A percentile compares a stretch with the other conserved stretches of the same genome.
Conservation (phyloP, 2,329 filamentous ascomycete genomes). For the Talaromyces sp. region DNA sequence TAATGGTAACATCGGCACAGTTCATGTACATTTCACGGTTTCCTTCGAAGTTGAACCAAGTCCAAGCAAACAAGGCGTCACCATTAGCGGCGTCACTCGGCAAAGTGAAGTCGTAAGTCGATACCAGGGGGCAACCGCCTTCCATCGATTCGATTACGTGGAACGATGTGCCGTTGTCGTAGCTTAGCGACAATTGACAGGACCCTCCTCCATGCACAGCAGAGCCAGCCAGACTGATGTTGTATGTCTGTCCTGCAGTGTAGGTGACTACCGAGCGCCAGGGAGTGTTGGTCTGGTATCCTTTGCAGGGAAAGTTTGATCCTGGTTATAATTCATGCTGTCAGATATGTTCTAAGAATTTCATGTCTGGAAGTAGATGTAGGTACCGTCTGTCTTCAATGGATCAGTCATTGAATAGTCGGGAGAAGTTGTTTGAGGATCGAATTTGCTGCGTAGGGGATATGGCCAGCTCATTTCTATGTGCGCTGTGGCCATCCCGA, state of each 20-base stretch:
- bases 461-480: constrained; percentile 57
- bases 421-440: constrained; percentile 40
- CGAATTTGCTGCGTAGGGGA: constrained; percentile 51
- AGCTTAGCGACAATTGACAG: constrained; percentile 72
- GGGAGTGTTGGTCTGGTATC: constrained; percentile 54
- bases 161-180: constrained; percentile 67
- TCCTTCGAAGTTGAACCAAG: constrained; percentile 71
- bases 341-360: not conserved
- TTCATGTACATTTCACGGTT: constrained; percentile 88
- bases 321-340: constrained; percentile 35
- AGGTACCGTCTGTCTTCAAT: constrained; percentile 38
- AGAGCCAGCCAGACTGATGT: constrained; percentile 61
- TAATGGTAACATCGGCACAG: constrained; percentile 67
- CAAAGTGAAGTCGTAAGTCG: constrained; percentile 63
- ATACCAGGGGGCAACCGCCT: constrained; percentile 51
- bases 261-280: constrained; percentile 58
- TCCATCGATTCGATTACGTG: constrained; percentile 63
- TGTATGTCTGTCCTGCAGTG: constrained; percentile 58
- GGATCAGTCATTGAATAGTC: constrained; percentile 73
- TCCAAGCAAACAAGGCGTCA: constrained; percentile 68
- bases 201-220: constrained; percentile 67
- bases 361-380: not conserved
- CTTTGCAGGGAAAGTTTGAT: constrained; percentile 73
- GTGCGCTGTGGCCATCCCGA: constrained; percentile 34
- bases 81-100: constrained; percentile 59